phyloP scores from a whole-genome alignment of 371 early-diverging fungal genomes.

The Mucor racemosus region DNA sequence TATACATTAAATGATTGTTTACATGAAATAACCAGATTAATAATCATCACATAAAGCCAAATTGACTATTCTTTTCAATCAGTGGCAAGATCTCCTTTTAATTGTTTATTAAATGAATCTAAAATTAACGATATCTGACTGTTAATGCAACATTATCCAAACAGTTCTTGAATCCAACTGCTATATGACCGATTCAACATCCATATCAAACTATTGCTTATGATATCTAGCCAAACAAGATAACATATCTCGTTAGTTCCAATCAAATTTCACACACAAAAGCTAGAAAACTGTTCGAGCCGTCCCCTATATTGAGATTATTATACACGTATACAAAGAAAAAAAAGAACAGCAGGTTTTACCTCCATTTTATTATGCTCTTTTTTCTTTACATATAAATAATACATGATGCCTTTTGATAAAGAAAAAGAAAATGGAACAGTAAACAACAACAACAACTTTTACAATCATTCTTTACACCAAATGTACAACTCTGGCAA shows the following conservation, averaged over 20 bases:
- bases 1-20: too few species aligned
- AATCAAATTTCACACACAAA: neutral
- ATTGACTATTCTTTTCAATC: too few species aligned
- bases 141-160: too few species aligned
- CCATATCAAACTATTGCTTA: neutral
- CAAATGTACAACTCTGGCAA: conserved; percentile 12
- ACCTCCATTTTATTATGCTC: neutral
- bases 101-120: too few species aligned
- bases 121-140: too few species aligned
- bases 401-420: conserved; percentile 21
- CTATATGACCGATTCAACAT: neutral
- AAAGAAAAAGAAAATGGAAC: conserved; percentile 31
- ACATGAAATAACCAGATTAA: too few species aligned
- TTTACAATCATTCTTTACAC: conserved; percentile 21
- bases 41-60: too few species aligned
- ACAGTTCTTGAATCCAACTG: too few species aligned
- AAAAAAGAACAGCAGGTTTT: conserved; percentile 2
- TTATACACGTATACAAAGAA: neutral
- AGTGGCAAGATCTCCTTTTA: too few species aligned
- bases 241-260: neutral
- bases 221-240: neutral
- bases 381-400: neutral
- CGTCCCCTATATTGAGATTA: neutral
- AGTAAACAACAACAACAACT: conserved; percentile 19
- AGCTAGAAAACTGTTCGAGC: neutral